These are phyloP conservation scores for Mycena belliarum DNA, from an alignment of 768 basidiomycete genomes.

Conservation along the genomic window DNA sequence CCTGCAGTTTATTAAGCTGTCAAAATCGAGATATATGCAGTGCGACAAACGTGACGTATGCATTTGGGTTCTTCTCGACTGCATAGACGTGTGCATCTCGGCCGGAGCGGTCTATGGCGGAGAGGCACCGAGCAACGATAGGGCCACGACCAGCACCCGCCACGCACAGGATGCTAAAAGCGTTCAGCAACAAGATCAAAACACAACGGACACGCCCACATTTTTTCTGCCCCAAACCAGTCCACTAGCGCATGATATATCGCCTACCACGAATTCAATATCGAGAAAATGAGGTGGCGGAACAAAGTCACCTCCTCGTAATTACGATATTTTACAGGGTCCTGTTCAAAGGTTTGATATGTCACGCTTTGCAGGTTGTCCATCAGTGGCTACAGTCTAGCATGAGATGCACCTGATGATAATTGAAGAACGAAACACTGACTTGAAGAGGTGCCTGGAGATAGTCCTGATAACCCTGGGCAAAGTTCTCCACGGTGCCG, in stretches of 20 bases:
- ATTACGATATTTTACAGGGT: slow-evolving; percentile 93
- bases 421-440: slow-evolving; percentile 21
- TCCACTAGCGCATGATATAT: slow-evolving; percentile 80
- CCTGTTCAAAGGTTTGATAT: slow-evolving; percentile 97
- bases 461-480: slow-evolving; percentile 92
- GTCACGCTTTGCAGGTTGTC: slow-evolving; percentile 95
- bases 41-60: slow-evolving; percentile 82
- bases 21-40: slow-evolving; percentile 8
- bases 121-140: slow-evolving; percentile 81
- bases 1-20: slow-evolving; percentile 41
- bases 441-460: slow-evolving; percentile 94
- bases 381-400: slow-evolving; percentile 77
- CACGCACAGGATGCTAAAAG: slow-evolving; percentile 75
- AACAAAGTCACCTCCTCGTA: slow-evolving; percentile 79
- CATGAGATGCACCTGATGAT: slow-evolving; percentile 10
- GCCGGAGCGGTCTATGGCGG: slow-evolving; percentile 68
- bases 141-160: slow-evolving; percentile 96
- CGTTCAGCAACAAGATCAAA: slow-evolving; percentile 12
- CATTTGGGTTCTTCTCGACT: slow-evolving; percentile 96
- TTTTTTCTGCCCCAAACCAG: slow-evolving; percentile 54
- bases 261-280: slow-evolving; percentile 49
- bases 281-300: slow-evolving; percentile 3
- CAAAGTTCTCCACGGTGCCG: slow-evolving; percentile 87
- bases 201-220: slow-evolving; percentile 49
- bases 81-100: slow-evolving; percentile 74